Evolutionary conservation across 2,329 filamentous ascomycete species (phyloP).

Genomic region (Botrytis cinerea): DNA sequence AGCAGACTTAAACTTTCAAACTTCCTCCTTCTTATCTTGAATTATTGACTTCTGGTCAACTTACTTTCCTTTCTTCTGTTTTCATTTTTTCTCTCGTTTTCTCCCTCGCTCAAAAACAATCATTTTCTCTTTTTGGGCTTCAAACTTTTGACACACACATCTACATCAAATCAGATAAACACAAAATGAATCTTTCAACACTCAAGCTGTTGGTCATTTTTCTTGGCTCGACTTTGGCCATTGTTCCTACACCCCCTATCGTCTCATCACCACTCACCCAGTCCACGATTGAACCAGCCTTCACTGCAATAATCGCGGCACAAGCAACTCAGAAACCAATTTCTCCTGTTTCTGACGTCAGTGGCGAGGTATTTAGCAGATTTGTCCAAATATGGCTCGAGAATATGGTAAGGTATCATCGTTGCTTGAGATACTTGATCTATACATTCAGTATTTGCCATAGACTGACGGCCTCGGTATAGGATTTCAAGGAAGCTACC

Average conservation of each 20-base stretch:
- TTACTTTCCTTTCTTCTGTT: not conserved
- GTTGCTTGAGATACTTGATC: not conserved
- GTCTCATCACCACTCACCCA: not conserved
- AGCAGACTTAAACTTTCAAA: not conserved
- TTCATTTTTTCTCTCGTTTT: not conserved
- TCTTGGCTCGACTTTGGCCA: constrained; percentile 1
- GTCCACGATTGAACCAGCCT: constrained; percentile 30
- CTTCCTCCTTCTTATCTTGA: not conserved
- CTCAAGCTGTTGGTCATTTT: not conserved
- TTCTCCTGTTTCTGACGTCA: constrained; percentile 50
- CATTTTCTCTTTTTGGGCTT: constrained; percentile 3
- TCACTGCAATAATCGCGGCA: constrained; percentile 43
- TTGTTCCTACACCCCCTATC: not conserved
- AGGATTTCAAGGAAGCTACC: constrained; percentile 39
- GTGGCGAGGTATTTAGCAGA: constrained; percentile 58
- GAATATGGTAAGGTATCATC: constrained; percentile 48
- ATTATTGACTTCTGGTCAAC: not conserved
- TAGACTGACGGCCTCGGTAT: not conserved
- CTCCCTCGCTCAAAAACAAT: not conserved
- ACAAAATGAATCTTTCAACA: constrained; percentile 1
- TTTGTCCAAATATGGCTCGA: constrained; percentile 63
- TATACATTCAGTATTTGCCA: not conserved
- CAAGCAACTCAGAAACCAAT: constrained; percentile 49
- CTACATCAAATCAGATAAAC: not conserved
- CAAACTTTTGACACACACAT: not conserved